Evolutionary conservation across 2,329 filamentous ascomycete species (phyloP), one percentile per base, ranked within the genome.

Genomic region (Phaeosphaeriaceae sp.): DNA sequence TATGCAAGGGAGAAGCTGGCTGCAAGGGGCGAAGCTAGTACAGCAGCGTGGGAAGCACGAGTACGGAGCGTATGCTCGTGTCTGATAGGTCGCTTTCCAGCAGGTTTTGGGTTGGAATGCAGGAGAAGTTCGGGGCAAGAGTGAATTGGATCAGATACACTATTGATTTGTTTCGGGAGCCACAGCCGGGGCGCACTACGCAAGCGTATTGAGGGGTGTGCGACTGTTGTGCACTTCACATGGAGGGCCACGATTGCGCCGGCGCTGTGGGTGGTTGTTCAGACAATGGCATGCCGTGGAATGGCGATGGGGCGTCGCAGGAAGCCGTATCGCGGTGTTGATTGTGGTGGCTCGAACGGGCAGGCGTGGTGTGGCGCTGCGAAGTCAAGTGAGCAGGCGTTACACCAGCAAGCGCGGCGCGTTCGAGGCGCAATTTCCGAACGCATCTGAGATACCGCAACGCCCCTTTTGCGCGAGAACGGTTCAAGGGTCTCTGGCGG

Each of bases 351-450:
- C 31, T 36, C 6, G 6, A 7, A 13, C 13, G 31, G 31, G 31
- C 9, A 13, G n/a, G n/a, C n/a, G 31, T 36, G 31, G 31, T 3
- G 31, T 36, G 6, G 7, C 3, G 31, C 6, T 11, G 7, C 31
- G 42, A 20, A 55, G 33, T 63, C 59, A 58, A 59, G 67, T 66
- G 61, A 69, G 57, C 62, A 69, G 63, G 68, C 65, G 66, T 70
- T 56, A 61, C 60, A 58, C 31, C 31, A 36, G 31, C 61, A 58
- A 58, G 55, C 53, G 45, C 52, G 58, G 52, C 55, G 59, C 47
- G 56, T 10, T 54, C n/a, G 47, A 52, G 53, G 58, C 53, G 63
- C 60, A 70, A 68, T 70, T 56, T 68, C 67, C 65, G 65, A 54
- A 49, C 57, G 52, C 27, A 46, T 17, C 44, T 46, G 49, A 50